Conservation (phyloP, 1,139 yeast genomes). For the Nakaseomyces delphensis region DNA sequence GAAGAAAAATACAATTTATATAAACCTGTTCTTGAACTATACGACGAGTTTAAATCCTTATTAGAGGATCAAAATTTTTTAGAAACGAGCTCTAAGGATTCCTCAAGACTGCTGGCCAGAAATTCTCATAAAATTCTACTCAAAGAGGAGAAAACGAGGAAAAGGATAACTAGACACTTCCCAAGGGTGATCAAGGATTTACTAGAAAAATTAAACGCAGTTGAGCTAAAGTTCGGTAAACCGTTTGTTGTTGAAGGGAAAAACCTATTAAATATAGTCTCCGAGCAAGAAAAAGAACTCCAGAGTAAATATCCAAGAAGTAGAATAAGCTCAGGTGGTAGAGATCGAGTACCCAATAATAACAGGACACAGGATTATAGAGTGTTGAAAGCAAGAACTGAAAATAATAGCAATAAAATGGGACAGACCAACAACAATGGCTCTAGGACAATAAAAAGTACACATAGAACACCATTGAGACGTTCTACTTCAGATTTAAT, state of each 20-base stretch:
- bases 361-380: constrained; percentile 2
- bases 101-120: constrained; percentile 66
- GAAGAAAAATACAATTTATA: constrained; percentile 44
- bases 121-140: constrained; percentile 72
- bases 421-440: neutral
- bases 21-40: constrained; percentile 46
- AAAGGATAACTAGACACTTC: constrained; percentile 52
- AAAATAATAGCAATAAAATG: constrained; percentile 5
- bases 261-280: constrained; percentile 39
- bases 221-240: constrained; percentile 36
- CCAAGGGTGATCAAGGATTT: constrained; percentile 55
- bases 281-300: constrained; percentile 38
- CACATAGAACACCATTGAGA: constrained; percentile 5
- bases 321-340: constrained; percentile 18
- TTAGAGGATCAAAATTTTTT: constrained; percentile 54
- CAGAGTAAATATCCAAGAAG: constrained; percentile 29
- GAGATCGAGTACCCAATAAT: constrained; percentile 6
- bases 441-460: neutral
- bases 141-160: constrained; percentile 71
- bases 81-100: constrained; percentile 65
- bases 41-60: constrained; percentile 48
- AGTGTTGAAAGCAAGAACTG: constrained; percentile 7
- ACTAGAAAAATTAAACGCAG: constrained; percentile 40
- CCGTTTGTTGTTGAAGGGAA: constrained; percentile 41
- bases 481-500: neutral